These are phyloP conservation scores for Ilyonectria robusta DNA, from an alignment of 2,329 filamentous ascomycete species.

Conservation along the genomic window DNA sequence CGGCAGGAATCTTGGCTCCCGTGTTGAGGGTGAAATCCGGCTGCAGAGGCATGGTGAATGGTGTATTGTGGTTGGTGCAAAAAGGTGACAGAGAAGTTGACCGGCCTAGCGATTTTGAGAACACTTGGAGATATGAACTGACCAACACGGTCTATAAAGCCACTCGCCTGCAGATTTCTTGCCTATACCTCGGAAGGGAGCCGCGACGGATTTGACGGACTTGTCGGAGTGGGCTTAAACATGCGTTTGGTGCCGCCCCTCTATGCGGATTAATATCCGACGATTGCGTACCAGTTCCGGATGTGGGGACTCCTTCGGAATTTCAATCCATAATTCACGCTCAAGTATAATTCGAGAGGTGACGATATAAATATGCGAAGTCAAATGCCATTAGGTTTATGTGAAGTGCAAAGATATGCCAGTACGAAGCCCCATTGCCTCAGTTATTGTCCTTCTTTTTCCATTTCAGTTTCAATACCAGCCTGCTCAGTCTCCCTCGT, in stretches of 20 bases:
- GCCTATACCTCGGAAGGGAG: background rate
- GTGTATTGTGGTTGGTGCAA: background rate
- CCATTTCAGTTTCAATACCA: background rate
- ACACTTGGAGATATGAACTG: background rate
- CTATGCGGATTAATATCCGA: background rate
- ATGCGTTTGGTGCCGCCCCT: background rate
- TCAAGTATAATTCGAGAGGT: no score
- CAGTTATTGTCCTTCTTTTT: background rate
- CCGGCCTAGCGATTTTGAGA: no score
- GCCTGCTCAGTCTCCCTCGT: background rate
- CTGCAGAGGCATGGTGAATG: slow-evolving; percentile 29
- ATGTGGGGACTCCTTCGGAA: background rate
- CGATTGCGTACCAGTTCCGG: background rate
- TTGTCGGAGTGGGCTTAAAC: background rate
- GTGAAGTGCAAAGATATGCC: background rate
- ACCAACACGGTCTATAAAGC: background rate
- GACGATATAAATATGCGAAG: background rate
- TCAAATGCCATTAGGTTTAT: background rate
- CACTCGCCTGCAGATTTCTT: background rate
- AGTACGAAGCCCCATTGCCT: background rate
- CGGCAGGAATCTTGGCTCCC: slow-evolving; percentile 80
- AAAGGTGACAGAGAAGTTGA: background rate
- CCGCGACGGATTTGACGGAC: background rate
- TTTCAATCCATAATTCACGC: background rate
- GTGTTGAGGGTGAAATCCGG: slow-evolving; percentile 72